phyloP scores from a whole-genome alignment of 441 rosid species.

The Croton setiger region DNA sequence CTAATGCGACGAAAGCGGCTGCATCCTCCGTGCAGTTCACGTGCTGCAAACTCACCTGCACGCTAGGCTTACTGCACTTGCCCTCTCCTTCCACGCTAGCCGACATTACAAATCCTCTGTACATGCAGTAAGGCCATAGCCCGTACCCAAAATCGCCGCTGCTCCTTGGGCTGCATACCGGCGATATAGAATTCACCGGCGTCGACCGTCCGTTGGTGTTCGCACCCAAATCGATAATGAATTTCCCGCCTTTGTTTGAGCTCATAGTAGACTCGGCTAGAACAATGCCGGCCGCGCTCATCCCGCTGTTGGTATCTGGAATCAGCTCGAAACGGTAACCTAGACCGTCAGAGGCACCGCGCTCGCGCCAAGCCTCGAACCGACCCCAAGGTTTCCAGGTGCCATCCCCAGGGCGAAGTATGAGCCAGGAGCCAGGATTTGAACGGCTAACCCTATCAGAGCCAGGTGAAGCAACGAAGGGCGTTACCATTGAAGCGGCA shows the following conservation, averaged over 20 bases:
- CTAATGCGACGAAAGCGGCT: slow-evolving; percentile 81
- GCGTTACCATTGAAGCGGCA: slow-evolving; percentile 80
- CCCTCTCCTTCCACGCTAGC: slow-evolving; percentile 81
- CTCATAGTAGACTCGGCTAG: slow-evolving; percentile 65
- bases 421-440: slow-evolving; percentile 87
- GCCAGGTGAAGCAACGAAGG: slow-evolving; percentile 87
- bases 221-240: slow-evolving; percentile 51
- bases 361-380: slow-evolving; percentile 93
- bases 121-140: slow-evolving; percentile 61
- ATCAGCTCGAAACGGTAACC: slow-evolving; percentile 79
- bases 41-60: slow-evolving; percentile 84
- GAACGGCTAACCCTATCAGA: slow-evolving; percentile 88
- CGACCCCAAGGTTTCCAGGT: slow-evolving; percentile 97
- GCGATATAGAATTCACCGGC: slow-evolving; percentile 42
- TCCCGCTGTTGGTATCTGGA: slow-evolving; percentile 46
- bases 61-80: slow-evolving; percentile 74
- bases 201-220: slow-evolving; percentile 29
- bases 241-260: slow-evolving; percentile 67
- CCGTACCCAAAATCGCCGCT: slow-evolving; percentile 73
- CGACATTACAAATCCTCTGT: slow-evolving; percentile 80
- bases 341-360: slow-evolving; percentile 58
- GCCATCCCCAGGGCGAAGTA: slow-evolving; percentile 74
- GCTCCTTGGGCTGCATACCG: slow-evolving; percentile 65
- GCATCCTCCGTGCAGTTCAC: slow-evolving; percentile 90
- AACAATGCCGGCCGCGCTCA: slow-evolving; percentile 59